A percentile compares a stretch with the other conserved stretches of the same genome.
Evolutionary conservation across 441 rosid species (phyloP).

Genomic region (Pelargonium cotyledonis): DNA sequence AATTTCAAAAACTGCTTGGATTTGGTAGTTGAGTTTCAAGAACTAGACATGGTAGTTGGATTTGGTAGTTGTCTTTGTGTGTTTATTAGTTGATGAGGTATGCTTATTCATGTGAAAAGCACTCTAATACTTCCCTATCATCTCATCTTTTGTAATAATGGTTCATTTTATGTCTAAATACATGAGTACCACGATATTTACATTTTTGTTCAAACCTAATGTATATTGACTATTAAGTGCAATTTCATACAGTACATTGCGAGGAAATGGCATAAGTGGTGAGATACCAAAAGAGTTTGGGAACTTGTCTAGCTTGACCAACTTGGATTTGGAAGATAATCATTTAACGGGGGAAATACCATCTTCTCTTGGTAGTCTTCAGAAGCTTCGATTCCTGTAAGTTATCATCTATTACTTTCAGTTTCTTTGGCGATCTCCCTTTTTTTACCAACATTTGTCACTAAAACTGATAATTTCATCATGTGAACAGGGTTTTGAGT

Average conservation of each 20-base stretch:
- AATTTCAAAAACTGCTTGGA: too few species aligned
- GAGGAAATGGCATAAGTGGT: slow-evolving; percentile 83
- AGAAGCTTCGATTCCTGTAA: slow-evolving; percentile 74
- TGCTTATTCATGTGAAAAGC: too few species aligned
- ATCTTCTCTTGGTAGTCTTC: slow-evolving; percentile 60
- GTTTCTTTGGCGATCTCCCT: slow-evolving; percentile 37
- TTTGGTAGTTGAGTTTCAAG: too few species aligned
- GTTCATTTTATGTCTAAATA: too few species aligned
- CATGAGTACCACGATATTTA: neutral
- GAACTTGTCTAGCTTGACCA: slow-evolving; percentile 66
- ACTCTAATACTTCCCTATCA: too few species aligned
- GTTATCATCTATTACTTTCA: slow-evolving; percentile 63
- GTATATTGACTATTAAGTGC: neutral
- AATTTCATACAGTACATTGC: slow-evolving; percentile 53
- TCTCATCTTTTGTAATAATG: too few species aligned
- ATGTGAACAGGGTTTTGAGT: slow-evolving; percentile 59
- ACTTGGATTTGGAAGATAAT: slow-evolving; percentile 84
- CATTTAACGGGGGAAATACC: slow-evolving; percentile 78
- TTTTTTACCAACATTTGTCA: neutral
- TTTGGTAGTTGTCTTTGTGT: too few species aligned
- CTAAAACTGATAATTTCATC: slow-evolving; percentile 11
- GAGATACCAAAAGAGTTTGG: slow-evolving; percentile 78
- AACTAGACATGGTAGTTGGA: too few species aligned
- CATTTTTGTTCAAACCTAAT: neutral
- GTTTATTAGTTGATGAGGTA: too few species aligned